A percentile compares a stretch with the other conserved stretches of the same genome.
phyloP scores from a whole-genome alignment of 176 grass and related monocot species.

The Musa itinerans region DNA sequence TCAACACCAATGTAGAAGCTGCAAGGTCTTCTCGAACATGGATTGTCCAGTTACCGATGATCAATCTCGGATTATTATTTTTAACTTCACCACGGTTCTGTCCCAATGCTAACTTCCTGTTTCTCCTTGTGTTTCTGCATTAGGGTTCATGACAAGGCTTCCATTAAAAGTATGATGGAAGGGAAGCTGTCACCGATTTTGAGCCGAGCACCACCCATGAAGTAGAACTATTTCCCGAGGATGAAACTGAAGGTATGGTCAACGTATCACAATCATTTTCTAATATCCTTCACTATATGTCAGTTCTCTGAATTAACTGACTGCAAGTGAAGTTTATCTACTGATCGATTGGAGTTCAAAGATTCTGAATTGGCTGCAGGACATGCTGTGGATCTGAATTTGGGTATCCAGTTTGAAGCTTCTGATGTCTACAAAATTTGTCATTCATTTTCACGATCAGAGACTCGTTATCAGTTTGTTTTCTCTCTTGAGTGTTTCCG shows the following conservation, averaged over 20 bases:
- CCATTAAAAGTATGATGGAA: conserved; percentile 70
- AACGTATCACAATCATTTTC: not conserved
- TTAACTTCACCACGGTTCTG: too few species aligned
- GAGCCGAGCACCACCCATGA: conserved; percentile 55
- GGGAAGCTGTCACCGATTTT: conserved; percentile 84
- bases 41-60: too few species aligned
- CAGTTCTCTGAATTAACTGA: not conserved
- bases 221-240: conserved; percentile 29
- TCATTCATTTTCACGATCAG: not conserved
- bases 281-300: not conserved
- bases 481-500: too few species aligned
- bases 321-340: not conserved
- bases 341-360: conserved; percentile 1
- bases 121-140: too few species aligned
- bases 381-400: conserved; percentile 71
- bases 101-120: too few species aligned
- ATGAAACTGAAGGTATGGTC: conserved; percentile 52
- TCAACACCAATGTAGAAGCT: conserved; percentile 7
- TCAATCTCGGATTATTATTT: too few species aligned
- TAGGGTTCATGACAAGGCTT: conserved; percentile 85
- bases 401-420: conserved; percentile 35
- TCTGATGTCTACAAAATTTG: conserved; percentile 1
- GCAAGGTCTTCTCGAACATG: not conserved
- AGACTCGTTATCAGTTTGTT: too few species aligned
- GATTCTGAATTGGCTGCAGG: conserved; percentile 32